A percentile compares a stretch with the other conserved stretches of the same genome.
These are phyloP conservation scores for Tulasnella sp. DNA, from an alignment of 768 basidiomycete genomes.

Conservation along the genomic window DNA sequence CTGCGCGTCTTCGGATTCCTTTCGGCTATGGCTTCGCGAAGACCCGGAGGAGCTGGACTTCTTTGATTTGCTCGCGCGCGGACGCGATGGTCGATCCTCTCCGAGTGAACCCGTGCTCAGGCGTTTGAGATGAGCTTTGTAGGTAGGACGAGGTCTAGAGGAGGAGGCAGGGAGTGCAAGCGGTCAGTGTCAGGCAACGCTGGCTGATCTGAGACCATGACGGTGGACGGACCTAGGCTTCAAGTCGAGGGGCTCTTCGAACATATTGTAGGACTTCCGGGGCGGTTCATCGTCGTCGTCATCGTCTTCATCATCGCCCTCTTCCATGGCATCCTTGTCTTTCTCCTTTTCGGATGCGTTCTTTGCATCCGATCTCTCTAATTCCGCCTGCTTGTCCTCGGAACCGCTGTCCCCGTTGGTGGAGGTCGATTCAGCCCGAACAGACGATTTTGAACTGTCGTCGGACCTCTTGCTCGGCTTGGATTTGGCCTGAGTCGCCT, in stretches of 20 bases:
- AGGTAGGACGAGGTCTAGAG: constrained; percentile 21
- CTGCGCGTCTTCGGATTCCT: constrained; percentile 7
- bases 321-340: neutral
- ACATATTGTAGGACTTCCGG: constrained; percentile 7
- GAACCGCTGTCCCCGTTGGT: neutral
- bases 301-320: constrained; percentile 7
- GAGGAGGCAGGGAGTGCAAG: neutral
- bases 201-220: neutral
- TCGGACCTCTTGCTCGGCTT: constrained; percentile 3
- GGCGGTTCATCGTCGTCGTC: constrained; percentile 18
- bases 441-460: neutral
- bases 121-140: constrained; percentile 27
- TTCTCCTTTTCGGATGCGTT: neutral
- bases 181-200: neutral
- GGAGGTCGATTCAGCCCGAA: constrained; percentile 3
- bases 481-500: constrained; percentile 1
- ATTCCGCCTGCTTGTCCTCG: neutral
- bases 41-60: constrained; percentile 4
- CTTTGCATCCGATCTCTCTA: neutral
- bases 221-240: constrained; percentile 20
- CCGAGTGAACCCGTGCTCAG: constrained; percentile 25
- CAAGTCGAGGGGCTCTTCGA: constrained; percentile 25
- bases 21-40: constrained; percentile 13
- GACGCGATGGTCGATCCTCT: constrained; percentile 15
- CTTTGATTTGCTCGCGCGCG: constrained; percentile 16